Evolutionary conservation across 148 eudicot species (phyloP), one percentile per base, ranked within the genome.

Genomic region (Limonium bicolor): DNA sequence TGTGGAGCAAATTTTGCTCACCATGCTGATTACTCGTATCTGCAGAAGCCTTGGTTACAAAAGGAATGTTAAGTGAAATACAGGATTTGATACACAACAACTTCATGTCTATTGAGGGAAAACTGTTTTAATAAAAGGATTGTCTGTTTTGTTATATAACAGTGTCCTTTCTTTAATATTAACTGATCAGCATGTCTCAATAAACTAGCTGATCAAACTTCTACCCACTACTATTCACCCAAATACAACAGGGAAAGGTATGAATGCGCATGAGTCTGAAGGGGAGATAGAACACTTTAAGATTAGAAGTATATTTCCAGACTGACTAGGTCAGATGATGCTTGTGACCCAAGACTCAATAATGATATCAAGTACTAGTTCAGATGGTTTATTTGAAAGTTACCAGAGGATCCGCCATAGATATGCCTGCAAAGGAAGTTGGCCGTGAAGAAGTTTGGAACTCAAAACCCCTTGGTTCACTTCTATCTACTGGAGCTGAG

Each of bases 361-460:
- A 24, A 43, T 23, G 20, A 5, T 25, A 17, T 25, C 8, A 9
- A 25, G 31, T 24, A 25, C 24, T 31, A 14, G 29, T 12, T 23
- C 1, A 4, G 27, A 23, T 25, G 19, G 29, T 43, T 24, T 48
- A 53, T 23, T 39, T 27, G 25, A 42, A 48, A 62, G 51, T 70
- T 77, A 87, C 94, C 88, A 60, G 46, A 57, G 61, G 49, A 58
- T 71, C 68, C 35, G 57, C 53, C 38, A 76, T 51, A 56, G 77
- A 56, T 30, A 72, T 61, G 49, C 80, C 76, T 30, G 81, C 62
- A 48, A 55, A 40, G 62, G 82, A 69, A 51, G 62, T 63, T 49
- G 81, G 59, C 48, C 86, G 78, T 30, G 81, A 41, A 33, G 64
- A 60, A 27, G 82, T 76, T 59, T 72, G 75, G 68, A 84, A 84